Conservation (phyloP, 176 grass and related monocot genomes). For the Panicum miliaceum region DNA sequence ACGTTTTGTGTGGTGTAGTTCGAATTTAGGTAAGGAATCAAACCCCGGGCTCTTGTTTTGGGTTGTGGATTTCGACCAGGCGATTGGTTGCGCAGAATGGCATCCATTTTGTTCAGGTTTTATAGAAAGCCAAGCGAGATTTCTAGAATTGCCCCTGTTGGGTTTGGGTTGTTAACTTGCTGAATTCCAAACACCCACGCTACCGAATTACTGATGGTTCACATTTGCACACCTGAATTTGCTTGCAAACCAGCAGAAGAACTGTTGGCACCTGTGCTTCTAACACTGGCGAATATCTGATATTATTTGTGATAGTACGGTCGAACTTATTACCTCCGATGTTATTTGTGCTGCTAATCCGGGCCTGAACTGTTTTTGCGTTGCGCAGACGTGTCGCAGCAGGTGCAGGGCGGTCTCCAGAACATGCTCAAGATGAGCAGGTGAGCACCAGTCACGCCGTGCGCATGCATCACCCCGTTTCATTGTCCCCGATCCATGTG, state of each 20-base stretch:
- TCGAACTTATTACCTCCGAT: neutral
- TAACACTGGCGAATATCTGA: no score
- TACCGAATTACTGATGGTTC: neutral
- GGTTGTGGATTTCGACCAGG: neutral
- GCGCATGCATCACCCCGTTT: neutral
- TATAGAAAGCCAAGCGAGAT: neutral
- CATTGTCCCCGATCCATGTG: neutral
- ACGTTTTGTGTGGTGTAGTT: neutral
- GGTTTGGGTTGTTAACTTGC: neutral
- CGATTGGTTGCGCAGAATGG: neutral
- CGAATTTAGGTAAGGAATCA: neutral
- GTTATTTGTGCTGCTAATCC: neutral
- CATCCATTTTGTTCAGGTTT: neutral
- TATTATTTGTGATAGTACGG: no score
- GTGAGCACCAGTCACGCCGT: conserved; percentile 17
- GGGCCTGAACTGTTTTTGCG: neutral
- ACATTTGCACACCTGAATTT: neutral
- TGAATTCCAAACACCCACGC: neutral
- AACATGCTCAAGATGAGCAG: conserved; percentile 87
- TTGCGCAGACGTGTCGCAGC: conserved; percentile 79
- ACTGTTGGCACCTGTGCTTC: neutral
- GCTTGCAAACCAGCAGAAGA: neutral
- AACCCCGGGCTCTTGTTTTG: neutral
- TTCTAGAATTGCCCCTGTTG: neutral
- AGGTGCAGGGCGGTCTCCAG: conserved; percentile 72